Evolutionary conservation across 352 stramenopile species (phyloP).

Genomic region (Phytopythium litorale): DNA sequence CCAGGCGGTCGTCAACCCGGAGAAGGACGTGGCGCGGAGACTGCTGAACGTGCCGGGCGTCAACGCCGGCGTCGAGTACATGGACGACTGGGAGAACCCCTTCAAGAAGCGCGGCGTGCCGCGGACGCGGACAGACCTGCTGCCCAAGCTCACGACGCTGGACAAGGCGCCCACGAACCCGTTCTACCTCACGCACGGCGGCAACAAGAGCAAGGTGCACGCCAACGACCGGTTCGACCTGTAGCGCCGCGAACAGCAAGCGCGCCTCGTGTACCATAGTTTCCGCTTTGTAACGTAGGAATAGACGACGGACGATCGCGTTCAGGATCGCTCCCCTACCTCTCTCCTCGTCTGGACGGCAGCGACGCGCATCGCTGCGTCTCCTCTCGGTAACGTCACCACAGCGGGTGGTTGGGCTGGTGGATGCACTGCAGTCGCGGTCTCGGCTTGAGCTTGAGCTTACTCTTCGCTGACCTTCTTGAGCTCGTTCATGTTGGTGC

Average conservation of each 20-base stretch:
- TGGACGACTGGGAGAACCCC: constrained; percentile 61
- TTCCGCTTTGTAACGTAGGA: background rate
- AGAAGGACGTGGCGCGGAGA: constrained; percentile 22
- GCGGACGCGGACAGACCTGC: constrained; percentile 38
- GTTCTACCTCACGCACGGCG: constrained; percentile 55
- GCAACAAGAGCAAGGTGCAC: constrained; percentile 66
- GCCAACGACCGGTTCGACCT: constrained; percentile 66
- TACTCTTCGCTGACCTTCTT: constrained; percentile 84
- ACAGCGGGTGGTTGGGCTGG: background rate
- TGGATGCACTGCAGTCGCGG: too few species aligned
- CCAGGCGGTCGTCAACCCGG: constrained; percentile 41
- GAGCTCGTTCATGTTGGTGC: constrained; percentile 85
- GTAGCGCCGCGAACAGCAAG: constrained; percentile 7
- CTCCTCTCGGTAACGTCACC: background rate
- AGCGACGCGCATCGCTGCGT: background rate
- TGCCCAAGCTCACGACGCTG: constrained; percentile 44
- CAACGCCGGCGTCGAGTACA: constrained; percentile 51
- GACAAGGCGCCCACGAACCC: constrained; percentile 34
- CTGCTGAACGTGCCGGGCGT: constrained; percentile 44
- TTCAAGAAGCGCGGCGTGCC: constrained; percentile 65
- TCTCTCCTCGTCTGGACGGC: background rate
- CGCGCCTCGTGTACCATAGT: constrained; percentile 4
- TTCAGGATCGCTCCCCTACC: background rate
- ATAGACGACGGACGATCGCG: background rate
- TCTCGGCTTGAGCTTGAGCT: constrained; percentile 10